These are phyloP conservation scores for Solanum tarijense DNA, from an alignment of 257 asterid species.

Conservation along the genomic window DNA sequence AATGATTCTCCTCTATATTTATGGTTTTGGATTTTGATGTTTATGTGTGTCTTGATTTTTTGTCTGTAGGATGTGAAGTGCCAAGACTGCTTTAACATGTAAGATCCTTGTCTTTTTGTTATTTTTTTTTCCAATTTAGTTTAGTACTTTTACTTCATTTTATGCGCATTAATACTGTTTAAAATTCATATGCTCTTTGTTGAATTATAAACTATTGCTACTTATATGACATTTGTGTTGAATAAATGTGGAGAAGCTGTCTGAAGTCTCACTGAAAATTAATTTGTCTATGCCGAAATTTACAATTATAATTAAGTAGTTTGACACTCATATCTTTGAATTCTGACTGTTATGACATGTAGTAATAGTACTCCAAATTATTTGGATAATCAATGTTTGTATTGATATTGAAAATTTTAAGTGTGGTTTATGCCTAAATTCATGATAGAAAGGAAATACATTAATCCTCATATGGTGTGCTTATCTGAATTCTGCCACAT, in stretches of 20 bases:
- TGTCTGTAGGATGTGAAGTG: slow-evolving; percentile 41
- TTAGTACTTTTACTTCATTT: neutral
- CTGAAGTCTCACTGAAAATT: neutral
- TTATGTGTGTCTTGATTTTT: neutral
- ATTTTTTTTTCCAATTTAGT: neutral
- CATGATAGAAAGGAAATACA: neutral
- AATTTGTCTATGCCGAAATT: neutral
- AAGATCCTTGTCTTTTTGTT: neutral
- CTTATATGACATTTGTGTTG: neutral
- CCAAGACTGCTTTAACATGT: slow-evolving; percentile 66
- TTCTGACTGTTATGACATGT: neutral
- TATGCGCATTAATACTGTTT: neutral
- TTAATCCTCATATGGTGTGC: neutral
- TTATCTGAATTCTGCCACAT: neutral
- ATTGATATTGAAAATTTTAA: neutral
- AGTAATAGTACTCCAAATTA: neutral
- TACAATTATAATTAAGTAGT: neutral
- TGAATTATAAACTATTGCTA: neutral
- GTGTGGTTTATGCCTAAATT: neutral
- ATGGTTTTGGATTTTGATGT: neutral
- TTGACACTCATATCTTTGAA: neutral
- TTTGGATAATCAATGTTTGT: neutral
- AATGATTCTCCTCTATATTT: neutral
- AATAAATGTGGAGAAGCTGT: neutral
- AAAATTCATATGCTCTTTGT: neutral